Conservation (phyloP, 345 rosid species). For the Combretum micranthum region DNA sequence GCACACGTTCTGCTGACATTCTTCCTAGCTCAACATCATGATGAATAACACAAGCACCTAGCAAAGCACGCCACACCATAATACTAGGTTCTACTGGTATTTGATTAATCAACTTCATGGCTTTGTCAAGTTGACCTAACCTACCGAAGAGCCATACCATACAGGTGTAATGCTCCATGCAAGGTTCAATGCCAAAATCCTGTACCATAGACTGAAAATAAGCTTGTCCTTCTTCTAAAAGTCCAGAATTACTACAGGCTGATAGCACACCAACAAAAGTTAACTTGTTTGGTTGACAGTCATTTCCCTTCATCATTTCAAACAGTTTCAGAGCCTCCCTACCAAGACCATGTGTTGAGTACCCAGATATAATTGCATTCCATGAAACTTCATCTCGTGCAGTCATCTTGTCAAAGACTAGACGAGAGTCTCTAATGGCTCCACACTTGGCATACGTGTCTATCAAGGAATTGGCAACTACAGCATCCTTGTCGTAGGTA, state of each 20-base stretch:
- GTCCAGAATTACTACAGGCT: constrained; percentile 78
- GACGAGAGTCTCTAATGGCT: constrained; percentile 45
- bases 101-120: constrained; percentile 52
- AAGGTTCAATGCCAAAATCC: constrained; percentile 62
- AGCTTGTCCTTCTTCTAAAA: constrained; percentile 49
- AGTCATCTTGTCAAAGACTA: constrained; percentile 45
- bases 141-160: constrained; percentile 81
- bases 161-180: constrained; percentile 73
- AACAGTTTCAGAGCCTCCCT: constrained; percentile 49
- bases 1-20: constrained; percentile 46
- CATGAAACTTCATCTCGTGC: constrained; percentile 54
- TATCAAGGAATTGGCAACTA: constrained; percentile 69
- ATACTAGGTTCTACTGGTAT: constrained; percentile 62
- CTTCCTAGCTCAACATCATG: constrained; percentile 58
- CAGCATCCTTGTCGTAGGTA: constrained; percentile 34
- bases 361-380: constrained; percentile 83
- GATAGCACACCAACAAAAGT: constrained; percentile 77
- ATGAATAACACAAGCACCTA: constrained; percentile 71
- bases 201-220: constrained; percentile 65
- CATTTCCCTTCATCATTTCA: constrained; percentile 49
- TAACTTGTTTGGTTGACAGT: constrained; percentile 46
- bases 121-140: constrained; percentile 66
- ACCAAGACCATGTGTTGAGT: constrained; percentile 62
- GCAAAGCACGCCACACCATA: constrained; percentile 84
- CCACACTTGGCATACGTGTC: constrained; percentile 98